Conservation (phyloP, 495 filamentous ascomycete species). For the Ramalina intermedia region DNA sequence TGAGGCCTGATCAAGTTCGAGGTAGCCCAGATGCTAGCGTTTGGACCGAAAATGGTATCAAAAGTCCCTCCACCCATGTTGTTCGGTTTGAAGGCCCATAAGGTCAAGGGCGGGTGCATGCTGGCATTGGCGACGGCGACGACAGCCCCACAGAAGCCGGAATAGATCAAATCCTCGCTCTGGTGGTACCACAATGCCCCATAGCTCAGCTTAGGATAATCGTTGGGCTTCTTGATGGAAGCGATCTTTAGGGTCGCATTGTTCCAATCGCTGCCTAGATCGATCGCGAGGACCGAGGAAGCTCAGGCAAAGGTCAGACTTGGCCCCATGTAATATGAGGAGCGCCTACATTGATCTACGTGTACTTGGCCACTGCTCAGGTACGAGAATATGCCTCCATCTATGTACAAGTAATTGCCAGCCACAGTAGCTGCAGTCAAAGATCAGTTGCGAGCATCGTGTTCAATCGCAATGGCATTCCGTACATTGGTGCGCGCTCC, state of each 20-base stretch:
- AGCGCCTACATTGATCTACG: neutral
- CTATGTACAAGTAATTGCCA: slow-evolving; percentile 5
- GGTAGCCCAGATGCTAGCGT: neutral
- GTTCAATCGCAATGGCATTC: too few species aligned
- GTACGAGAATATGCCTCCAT: slow-evolving; percentile 5
- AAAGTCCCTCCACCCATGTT: neutral
- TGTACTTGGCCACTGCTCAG: neutral
- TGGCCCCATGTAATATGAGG: neutral
- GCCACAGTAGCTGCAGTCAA: slow-evolving; percentile 1
- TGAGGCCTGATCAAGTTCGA: neutral
- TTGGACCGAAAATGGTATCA: neutral
- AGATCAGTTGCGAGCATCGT: too few species aligned
- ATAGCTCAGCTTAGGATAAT: neutral
- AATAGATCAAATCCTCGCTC: slow-evolving; percentile 2
- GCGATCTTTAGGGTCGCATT: slow-evolving; percentile 4
- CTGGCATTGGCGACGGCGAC: neutral
- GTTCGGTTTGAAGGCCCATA: slow-evolving; percentile 8
- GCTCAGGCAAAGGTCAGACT: neutral
- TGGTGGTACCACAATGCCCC: slow-evolving; percentile 8
- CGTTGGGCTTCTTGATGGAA: slow-evolving; percentile 3
- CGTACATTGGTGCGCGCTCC: too few species aligned
- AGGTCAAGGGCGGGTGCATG: neutral
- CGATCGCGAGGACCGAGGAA: slow-evolving; percentile 2
- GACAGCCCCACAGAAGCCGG: slow-evolving; percentile 1
- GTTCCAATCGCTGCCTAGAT: slow-evolving; percentile 9